Evolutionary conservation across 169 alveolate species (phyloP), one percentile per base, ranked within the genome.

Genomic region (Plasmodium yoelii): DNA sequence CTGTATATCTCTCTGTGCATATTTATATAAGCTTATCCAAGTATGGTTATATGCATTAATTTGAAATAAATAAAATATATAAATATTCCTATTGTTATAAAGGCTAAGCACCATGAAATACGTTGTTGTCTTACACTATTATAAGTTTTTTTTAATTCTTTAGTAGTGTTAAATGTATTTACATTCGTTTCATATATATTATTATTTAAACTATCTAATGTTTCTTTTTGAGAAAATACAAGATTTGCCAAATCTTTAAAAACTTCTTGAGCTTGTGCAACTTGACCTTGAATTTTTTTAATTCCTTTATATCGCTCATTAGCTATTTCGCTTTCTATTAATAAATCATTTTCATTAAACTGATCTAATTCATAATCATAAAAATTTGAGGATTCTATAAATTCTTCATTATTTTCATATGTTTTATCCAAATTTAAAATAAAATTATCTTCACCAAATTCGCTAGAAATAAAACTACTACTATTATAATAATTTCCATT

Each of bases 221-320:
- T 82, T 65, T 82, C 90, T 70, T 65, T 82, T 70, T 82, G 90
- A 1, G 90, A 65, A 47, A 82, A 82, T 6, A 82, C 90, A n/a
- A 82, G 90, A 24, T 82, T 68, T 10, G 90, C 90, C 8, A 82
- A 55, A 82, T 82, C 90, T 68, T 68, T 65, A 68, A 82, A 82
- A 56, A 82, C 90, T 82, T 82, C 90, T 56, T 82, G 90, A 67
- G 90, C 90, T 57, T 82, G 90, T 1, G 73, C 90, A 26, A 82
- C 90, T 68, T 82, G 90, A 10, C 90, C 75, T 67, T 82, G 90
- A 34, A 82, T 82, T 82, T 82, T 82, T 82, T 82, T 82, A 22
- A 82, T 67, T 19, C 90, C 90, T 68, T 65, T 72, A 59, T 53
- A 82, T 47, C 73, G 49, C 18, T 82, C 73, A 19, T 70, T 68